phyloP scores from a whole-genome alignment of 805 yeast species.

The Teunomyces lycoperdinae region DNA sequence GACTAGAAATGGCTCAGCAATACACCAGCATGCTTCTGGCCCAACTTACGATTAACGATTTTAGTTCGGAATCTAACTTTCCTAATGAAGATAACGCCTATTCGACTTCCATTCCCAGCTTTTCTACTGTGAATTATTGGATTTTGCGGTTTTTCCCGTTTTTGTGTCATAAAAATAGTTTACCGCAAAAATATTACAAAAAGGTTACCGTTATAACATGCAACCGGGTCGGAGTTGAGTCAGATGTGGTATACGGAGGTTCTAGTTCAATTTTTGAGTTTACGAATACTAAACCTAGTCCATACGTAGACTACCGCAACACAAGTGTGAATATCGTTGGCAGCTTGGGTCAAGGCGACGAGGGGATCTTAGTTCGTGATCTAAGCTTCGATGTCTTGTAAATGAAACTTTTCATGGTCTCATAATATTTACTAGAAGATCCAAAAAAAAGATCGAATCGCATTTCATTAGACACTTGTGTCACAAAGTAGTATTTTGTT shows the following conservation, averaged over 20 bases:
- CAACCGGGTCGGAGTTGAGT: conserved; percentile 80
- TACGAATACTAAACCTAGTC: conserved; percentile 29
- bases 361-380: conserved; percentile 63
- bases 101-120: conserved; percentile 40
- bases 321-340: conserved; percentile 55
- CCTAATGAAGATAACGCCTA: background rate
- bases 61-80: conserved; percentile 10
- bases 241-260: conserved; percentile 64
- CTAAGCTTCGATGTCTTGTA: conserved; percentile 10
- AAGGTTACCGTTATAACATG: conserved; percentile 48
- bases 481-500: background rate
- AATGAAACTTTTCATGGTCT: conserved; percentile 12
- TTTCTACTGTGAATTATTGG: conserved; percentile 68
- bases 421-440: background rate
- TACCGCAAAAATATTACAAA: conserved; percentile 18
- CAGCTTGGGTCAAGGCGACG: conserved; percentile 58
- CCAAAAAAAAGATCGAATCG: background rate
- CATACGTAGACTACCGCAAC: conserved; percentile 38
- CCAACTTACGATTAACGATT: background rate
- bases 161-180: conserved; percentile 34
- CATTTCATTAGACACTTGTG: background rate
- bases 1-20: background rate
- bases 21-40: background rate
- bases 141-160: conserved; percentile 65
- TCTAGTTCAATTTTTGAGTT: conserved; percentile 58